Base-by-base conservation (phyloP, 2,329 filamentous ascomycete species). In the Juglanconis oblonga region DNA sequence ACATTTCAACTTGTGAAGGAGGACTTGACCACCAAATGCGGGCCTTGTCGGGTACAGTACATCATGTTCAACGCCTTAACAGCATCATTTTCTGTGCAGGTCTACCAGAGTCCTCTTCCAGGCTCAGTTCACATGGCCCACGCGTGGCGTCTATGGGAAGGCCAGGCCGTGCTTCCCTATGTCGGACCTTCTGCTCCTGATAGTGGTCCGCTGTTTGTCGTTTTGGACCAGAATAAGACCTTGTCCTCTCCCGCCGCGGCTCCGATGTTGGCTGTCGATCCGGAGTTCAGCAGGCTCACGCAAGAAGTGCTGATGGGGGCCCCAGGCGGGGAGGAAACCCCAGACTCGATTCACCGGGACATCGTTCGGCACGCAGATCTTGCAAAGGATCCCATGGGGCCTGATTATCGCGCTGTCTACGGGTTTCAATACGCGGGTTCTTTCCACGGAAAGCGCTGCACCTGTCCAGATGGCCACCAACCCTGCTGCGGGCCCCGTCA, bases 21-120 rank as follows among this genome's bases (percentile, higher is more conserved):
- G 2, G 38, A 2, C 38, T 9, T 42, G 13, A 17, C 7, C 13
- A 10, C 4, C 45, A 9, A 11, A 9, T n/a, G 40, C 4, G 29
- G 32, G 9, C 11, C 5, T 35, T 7, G 17, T 36, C 56, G 24
- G 0, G 7, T 49, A n/a, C 29, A 14, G 5, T 35, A 24, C 10
- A 11, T 62, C 17, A 52, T 50, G 11, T 62, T 59, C 35, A 59
- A 56, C 35, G 52, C 56, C 31, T 32, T 52, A 5, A 49, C 32
- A n/a, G 32, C 24, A 44, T 24, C n/a, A 11, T 52, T 59, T 31
- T 44, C 33, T 7, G 4, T 31, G 36, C 17, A 24, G 13, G 13
- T 49, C 38, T 49, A 35, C 2, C 6, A 1, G 5, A 42, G 8
- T 8, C 36, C n/a, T 2, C 42, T 7, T 13, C 44, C 44, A 4